A percentile compares a stretch with the other conserved stretches of the same genome.
Evolutionary conservation across 2,329 filamentous ascomycete genomes (phyloP).

Genomic region (Lachnellula willkommii): DNA sequence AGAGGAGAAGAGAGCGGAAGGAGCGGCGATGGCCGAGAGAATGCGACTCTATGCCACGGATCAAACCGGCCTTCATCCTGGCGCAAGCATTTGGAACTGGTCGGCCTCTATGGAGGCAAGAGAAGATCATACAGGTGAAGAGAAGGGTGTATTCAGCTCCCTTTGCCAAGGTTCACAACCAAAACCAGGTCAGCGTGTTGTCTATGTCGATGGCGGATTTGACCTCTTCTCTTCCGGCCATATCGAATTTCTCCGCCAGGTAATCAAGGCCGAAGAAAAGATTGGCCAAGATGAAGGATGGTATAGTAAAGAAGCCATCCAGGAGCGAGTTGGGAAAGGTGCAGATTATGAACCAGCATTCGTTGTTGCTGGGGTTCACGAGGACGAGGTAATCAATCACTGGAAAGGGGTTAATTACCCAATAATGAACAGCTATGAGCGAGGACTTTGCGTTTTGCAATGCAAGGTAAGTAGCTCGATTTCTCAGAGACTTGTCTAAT

Average conservation of each 20-base stretch:
- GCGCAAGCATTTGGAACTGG: conserved; percentile 85
- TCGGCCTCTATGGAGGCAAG: conserved; percentile 41
- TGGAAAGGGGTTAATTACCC: conserved; percentile 98
- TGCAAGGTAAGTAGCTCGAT: conserved; percentile 61
- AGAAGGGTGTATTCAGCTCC: conserved; percentile 59
- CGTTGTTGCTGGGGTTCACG: conserved; percentile 89
- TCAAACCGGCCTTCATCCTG: conserved; percentile 70
- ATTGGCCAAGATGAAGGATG: conserved; percentile 65
- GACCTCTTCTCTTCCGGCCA: conserved; percentile 96
- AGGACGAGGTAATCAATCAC: conserved; percentile 89
- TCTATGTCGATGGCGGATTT: conserved; percentile 96
- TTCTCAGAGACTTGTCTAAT: conserved; percentile 3
- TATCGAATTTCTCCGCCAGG: conserved; percentile 84
- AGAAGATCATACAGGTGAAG: conserved; percentile 42
- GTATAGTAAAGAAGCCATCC: conserved; percentile 61
- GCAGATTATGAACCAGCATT: conserved; percentile 77
- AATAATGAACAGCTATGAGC: conserved; percentile 99
- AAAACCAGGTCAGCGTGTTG: conserved; percentile 71
- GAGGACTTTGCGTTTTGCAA: conserved; percentile 89
- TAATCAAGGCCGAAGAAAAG: conserved; percentile 67
- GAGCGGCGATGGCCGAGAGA: conserved; percentile 65
- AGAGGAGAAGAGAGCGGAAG: conserved; percentile 60
- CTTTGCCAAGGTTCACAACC: conserved; percentile 69
- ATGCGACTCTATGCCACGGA: conserved; percentile 86
- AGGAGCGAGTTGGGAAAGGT: conserved; percentile 57